Conservation (phyloP, 768 basidiomycete genomes). For the Trichaptum fuscoviolaceum region DNA sequence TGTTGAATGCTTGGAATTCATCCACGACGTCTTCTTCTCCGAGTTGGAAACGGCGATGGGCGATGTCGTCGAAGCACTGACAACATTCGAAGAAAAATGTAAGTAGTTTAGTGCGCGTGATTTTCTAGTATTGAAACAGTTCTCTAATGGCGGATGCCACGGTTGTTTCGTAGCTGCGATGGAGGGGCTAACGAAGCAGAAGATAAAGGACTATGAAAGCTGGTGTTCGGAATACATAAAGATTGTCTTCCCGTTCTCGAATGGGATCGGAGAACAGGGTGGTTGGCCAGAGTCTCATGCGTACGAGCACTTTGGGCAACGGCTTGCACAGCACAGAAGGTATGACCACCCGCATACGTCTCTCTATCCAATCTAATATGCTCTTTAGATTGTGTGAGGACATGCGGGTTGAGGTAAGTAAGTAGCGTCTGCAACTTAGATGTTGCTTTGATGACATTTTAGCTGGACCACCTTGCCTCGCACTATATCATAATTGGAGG, state of each 20-base stretch:
- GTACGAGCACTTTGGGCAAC: no score
- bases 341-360: no score
- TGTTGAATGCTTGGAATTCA: neutral
- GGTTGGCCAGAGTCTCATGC: neutral
- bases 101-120: neutral
- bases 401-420: no score
- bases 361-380: no score
- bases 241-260: neutral
- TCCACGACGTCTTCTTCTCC: neutral
- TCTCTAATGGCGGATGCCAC: neutral
- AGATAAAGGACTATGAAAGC: neutral
- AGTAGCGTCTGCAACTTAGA: no score
- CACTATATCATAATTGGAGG: no score
- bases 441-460: constrained; percentile 23
- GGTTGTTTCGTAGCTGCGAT: neutral
- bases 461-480: constrained; percentile 20
- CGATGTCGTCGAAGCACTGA: neutral
- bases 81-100: neutral
- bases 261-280: no score
- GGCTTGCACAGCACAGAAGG: no score
- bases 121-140: neutral
- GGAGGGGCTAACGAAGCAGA: neutral
- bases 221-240: neutral
- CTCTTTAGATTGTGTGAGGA: no score
- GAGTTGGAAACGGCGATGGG: neutral